phyloP scores from a whole-genome alignment of 2,329 filamentous ascomycete genomes.

The Botrytis byssoidea region DNA sequence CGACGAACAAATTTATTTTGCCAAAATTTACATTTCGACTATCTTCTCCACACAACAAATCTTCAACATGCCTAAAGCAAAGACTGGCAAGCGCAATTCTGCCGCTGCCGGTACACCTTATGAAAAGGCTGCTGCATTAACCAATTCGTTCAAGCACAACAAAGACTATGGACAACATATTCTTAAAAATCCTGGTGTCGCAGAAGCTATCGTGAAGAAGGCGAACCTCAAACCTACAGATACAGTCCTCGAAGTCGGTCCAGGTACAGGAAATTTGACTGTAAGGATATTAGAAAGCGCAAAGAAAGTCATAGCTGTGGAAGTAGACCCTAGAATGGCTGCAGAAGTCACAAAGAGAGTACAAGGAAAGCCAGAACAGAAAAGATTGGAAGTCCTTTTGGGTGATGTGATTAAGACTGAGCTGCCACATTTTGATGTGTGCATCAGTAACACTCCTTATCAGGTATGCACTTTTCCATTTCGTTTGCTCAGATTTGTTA shows the following conservation, averaged over 20 bases:
- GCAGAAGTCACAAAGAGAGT: conserved; percentile 93
- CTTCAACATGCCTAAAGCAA: conserved; percentile 38
- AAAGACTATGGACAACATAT: conserved; percentile 66
- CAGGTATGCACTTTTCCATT: conserved; percentile 46
- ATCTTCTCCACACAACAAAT: conserved; percentile 7
- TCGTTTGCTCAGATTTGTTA: too few species aligned
- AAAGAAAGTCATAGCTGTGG: conserved; percentile 78
- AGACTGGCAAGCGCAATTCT: conserved; percentile 38
- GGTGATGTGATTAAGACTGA: conserved; percentile 91
- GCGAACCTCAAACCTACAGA: conserved; percentile 87
- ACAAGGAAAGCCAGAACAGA: conserved; percentile 81
- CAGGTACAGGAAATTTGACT: conserved; percentile 86
- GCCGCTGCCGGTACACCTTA: conserved; percentile 37
- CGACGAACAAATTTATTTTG: conserved; percentile 12
- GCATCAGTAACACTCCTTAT: conserved; percentile 68
- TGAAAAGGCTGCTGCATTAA: conserved; percentile 34
- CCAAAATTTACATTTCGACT: neutral
- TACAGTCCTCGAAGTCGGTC: conserved; percentile 87
- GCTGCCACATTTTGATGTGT: conserved; percentile 72
- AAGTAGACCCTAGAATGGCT: conserved; percentile 89
- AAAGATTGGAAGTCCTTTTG: conserved; percentile 80
- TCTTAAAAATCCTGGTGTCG: conserved; percentile 85
- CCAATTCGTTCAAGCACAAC: conserved; percentile 90
- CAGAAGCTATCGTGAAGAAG: conserved; percentile 80
- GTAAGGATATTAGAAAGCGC: conserved; percentile 85